Conservation (phyloP, 225 moss, liverwort and hornwort genomes). For the Physcomitrellopsis africana region DNA sequence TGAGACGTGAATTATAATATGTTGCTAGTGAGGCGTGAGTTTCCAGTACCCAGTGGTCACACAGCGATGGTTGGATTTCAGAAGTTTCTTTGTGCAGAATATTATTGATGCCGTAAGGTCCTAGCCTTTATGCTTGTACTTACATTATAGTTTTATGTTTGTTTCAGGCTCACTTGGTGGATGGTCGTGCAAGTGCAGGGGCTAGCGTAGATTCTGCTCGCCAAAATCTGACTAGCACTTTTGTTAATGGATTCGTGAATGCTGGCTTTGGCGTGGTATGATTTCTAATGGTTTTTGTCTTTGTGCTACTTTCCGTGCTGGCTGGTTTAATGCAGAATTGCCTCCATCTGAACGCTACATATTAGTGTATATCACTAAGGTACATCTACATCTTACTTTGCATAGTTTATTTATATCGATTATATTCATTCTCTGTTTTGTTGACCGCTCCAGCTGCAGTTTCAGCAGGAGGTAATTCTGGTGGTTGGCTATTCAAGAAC, state of each 20-base stretch:
- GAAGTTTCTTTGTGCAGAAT: not conserved
- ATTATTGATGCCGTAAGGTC: not conserved
- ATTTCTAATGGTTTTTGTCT: conserved; percentile 8
- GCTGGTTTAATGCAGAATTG: conserved; percentile 11
- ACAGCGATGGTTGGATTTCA: not conserved
- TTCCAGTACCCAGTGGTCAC: conserved; percentile 13
- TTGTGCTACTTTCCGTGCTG: conserved; percentile 9
- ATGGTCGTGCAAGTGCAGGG: conserved; percentile 92
- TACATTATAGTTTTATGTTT: conserved; percentile 30
- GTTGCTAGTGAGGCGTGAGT: not conserved
- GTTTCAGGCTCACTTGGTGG: conserved; percentile 89
- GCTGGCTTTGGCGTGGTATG: conserved; percentile 97
- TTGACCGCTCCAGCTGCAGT: conserved; percentile 85
- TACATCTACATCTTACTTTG: conserved; percentile 6
- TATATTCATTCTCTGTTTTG: conserved; percentile 38
- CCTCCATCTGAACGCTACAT: not conserved
- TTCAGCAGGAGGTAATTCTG: conserved; percentile 74
- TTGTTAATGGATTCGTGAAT: conserved; percentile 97
- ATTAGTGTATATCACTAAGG: conserved; percentile 6
- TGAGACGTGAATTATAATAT: conserved; percentile 5
- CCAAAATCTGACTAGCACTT: conserved; percentile 90
- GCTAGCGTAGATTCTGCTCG: conserved; percentile 97
- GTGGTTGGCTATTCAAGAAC: conserved; percentile 93
- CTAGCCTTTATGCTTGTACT: conserved; percentile 24
- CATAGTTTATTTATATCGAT: too few relatives aligned